Evolutionary conservation across 805 yeast species (phyloP).

Genomic region (Millerozyma acaciae): DNA sequence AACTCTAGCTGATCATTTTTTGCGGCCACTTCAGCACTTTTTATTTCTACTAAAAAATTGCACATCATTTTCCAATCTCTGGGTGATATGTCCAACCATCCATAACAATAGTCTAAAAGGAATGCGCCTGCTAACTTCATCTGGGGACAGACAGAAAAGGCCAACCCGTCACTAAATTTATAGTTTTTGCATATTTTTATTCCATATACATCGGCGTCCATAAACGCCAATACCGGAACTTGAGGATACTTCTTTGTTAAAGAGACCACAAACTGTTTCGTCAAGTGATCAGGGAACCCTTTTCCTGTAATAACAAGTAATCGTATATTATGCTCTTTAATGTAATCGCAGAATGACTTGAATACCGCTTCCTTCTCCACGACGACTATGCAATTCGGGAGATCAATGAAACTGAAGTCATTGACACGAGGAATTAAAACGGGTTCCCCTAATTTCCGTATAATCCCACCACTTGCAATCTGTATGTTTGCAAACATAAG

Average conservation of each 20-base stretch:
- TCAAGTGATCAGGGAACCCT: constrained; percentile 62
- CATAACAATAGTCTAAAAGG: constrained; percentile 33
- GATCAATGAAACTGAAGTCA: background rate
- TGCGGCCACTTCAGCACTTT: background rate
- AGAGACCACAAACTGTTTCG: constrained; percentile 38
- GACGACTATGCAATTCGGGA: constrained; percentile 16
- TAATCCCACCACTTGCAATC: background rate
- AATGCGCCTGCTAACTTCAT: constrained; percentile 38
- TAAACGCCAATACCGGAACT: constrained; percentile 43
- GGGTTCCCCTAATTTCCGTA: constrained; percentile 10
- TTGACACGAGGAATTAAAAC: constrained; percentile 15
- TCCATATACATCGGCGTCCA: constrained; percentile 68
- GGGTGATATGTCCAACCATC: constrained; percentile 19
- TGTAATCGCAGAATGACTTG: constrained; percentile 25
- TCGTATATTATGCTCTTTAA: constrained; percentile 8
- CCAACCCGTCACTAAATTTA: constrained; percentile 15
- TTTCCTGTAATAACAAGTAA: constrained; percentile 51
- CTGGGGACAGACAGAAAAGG: constrained; percentile 4
- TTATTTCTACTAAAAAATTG: constrained; percentile 9
- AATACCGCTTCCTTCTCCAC: constrained; percentile 42
- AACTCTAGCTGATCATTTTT: constrained; percentile 1
- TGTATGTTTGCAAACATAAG: constrained; percentile 40
- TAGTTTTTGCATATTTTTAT: constrained; percentile 45
- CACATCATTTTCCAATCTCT: constrained; percentile 19
- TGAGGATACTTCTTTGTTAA: constrained; percentile 22